Evolutionary conservation across 2,329 filamentous ascomycete species (phyloP), one percentile per base, ranked within the genome.

Genomic region (Aspergillus costaricaensis): DNA sequence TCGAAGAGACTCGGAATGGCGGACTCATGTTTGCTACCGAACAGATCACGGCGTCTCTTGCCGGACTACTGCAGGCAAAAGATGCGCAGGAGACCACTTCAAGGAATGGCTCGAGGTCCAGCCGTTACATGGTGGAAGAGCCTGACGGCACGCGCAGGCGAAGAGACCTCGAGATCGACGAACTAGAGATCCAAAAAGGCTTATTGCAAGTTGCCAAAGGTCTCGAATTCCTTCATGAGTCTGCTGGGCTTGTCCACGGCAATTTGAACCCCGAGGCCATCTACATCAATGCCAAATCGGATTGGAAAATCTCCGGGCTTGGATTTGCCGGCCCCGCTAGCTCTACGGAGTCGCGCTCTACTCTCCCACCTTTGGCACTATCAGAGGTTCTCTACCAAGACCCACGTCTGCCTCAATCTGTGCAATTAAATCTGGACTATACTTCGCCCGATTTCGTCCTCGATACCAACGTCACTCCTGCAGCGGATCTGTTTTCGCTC

Each of bases 281-380:
- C 65, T 89, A 96, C 66, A 87, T 99, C 76, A 99, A 99, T 78
- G 87, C 91, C 43, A 99, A 99, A 86, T 96, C 91, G 51, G 95
- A 99, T 76, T 99, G 95, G 95, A 99, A 99, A 76, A 91, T 99
- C 62, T 94, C 92, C 68, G 95, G 94, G n/a, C 84, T 99, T 41
- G 87, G 90, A 0, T 99, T 97, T 75, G 91, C 90, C 73, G 91
- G 91, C 49, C 91, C 92, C 14, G 86, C 91, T 52, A 90, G 92
- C 67, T 85, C 86, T 68, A 91, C 90, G 19, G 88, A 86, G 27
- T 88, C 90, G 66, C 83, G 88, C 49, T 90, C 91, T 3, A 89
- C 91, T 4, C 86, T 96, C 52, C 84, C 88, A 44, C 90, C 91
- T 9, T 88, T 98, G 67, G 91, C 87, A 65, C 83, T 98, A 19